phyloP scores from a whole-genome alignment of 116 monocot genomes.

The Zostera marina region DNA sequence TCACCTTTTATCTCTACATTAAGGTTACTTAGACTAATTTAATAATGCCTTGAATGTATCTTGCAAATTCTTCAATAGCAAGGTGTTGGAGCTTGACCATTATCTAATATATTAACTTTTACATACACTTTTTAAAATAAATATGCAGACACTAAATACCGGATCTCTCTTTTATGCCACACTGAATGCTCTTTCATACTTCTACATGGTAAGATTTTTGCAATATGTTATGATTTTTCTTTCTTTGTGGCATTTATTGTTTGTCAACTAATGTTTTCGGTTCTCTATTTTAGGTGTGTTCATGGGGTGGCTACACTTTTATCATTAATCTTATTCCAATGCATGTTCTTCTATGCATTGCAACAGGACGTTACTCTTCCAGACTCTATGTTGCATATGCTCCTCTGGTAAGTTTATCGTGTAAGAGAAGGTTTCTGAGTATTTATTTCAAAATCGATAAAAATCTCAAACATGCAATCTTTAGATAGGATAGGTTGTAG shows the following conservation, averaged over 20 bases:
- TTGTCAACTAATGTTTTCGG: neutral
- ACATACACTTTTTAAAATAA: neutral
- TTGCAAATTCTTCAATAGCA: neutral
- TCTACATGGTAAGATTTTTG: constrained; percentile 78
- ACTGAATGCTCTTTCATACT: constrained; percentile 82
- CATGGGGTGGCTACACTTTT: constrained; percentile 99
- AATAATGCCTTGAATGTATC: neutral
- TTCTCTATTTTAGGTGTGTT: constrained; percentile 63
- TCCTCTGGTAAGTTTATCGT: constrained; percentile 69
- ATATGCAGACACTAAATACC: constrained; percentile 81
- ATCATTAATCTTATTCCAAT: constrained; percentile 98
- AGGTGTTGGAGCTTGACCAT: neutral
- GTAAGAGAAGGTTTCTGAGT: neutral
- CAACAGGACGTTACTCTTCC: constrained; percentile 85
- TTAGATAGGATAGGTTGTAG: neutral
- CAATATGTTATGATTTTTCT: neutral
- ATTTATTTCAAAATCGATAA: neutral
- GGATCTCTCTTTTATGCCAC: constrained; percentile 97
- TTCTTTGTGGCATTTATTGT: constrained; percentile 3
- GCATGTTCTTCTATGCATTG: constrained; percentile 89
- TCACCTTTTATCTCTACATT: constrained; percentile 94
- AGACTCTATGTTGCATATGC: constrained; percentile 96
- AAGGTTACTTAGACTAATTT: constrained; percentile 30
- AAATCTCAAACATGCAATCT: neutral
- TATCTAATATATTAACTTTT: neutral